Evolutionary conservation across 2,329 filamentous ascomycete species (phyloP), one percentile per base, ranked within the genome.

Genomic region (Pseudogymnoascus sp.): DNA sequence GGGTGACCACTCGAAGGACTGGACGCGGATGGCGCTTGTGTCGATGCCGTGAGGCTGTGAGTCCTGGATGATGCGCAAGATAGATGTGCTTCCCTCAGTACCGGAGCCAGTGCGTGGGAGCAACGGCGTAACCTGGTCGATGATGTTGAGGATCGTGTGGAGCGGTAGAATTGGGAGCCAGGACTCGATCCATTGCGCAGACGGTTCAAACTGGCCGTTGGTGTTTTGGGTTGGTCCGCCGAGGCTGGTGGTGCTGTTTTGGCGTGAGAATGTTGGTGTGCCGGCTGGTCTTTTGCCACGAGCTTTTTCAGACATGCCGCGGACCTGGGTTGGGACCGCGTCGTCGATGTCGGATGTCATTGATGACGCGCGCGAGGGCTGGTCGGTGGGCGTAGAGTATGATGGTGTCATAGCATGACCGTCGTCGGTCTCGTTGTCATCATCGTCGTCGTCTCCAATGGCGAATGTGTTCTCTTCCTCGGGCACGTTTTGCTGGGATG

Each of bases 221-320:
- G 21, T 18, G 25, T 28, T 42, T 40, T 42, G 35, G 10, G 35
- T 31, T 18, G 21, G 31, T 4, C 56, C 59, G 21, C 59, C 33
- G 37, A 97, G 80, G 70, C 91, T 96, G 1, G 90, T 90, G 28
- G 87, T 90, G 74, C 92, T 95, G 72, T 94, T 96, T 71, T 96
- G 92, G 16, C 93, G 82, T 0, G 92, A 96, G 73, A 97, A 96
- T 1, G 84, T 84, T n/a, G 84, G 83, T 60, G 88, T 81, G 1
- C 90, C 89, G 11, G 90, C 91, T 28, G 93, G 94, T 86, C 96
- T 91, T 75, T 99, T 99, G 6, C 94, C 94, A 60, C 94, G 82
- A 14, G 94, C 94, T 74, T 97, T 99, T 75, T 97, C 94, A 18
- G 93, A 97, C 90, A 97, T 96, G 62, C 92, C 92, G 63, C 91